A percentile compares a stretch with the other conserved stretches of the same genome.
Conservation (phyloP, 2,329 filamentous ascomycete species). For the Harringtonia aguacate region DNA sequence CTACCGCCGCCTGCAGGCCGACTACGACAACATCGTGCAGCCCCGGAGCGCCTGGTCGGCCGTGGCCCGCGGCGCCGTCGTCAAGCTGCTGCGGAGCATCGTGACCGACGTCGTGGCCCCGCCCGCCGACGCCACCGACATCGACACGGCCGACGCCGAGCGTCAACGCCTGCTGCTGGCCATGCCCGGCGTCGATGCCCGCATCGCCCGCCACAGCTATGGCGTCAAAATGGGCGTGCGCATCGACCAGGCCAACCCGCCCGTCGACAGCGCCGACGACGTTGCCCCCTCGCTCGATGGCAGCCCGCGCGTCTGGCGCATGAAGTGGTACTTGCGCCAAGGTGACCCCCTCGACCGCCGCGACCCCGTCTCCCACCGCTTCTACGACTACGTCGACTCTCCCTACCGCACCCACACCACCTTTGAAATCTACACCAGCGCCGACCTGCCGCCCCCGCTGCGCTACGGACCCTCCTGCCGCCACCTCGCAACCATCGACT, state of each 20-base stretch:
- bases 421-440: conserved; percentile 7
- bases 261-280: conserved; percentile 5
- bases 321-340: conserved; percentile 9
- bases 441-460: conserved; percentile 1
- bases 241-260: conserved; percentile 3
- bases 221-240: conserved; percentile 2
- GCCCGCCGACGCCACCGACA: neutral
- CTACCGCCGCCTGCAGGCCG: conserved; percentile 25
- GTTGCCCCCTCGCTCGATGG: neutral
- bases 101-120: conserved; percentile 1
- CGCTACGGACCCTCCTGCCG: conserved; percentile 2
- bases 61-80: conserved; percentile 39
- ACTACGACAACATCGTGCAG: conserved; percentile 31
- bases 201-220: conserved; percentile 5
- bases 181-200: conserved; percentile 4
- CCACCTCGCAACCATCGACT: conserved; percentile 7
- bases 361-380: conserved; percentile 6
- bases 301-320: neutral
- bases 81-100: conserved; percentile 20
- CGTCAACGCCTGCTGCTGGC: conserved; percentile 3
- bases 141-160: neutral
- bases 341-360: conserved; percentile 5
- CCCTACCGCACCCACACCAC: conserved; percentile 2
- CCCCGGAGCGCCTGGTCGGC: conserved; percentile 30
- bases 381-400: conserved; percentile 3